Evolutionary conservation across 1,284 basidiomycete genomes (phyloP).

Genomic region (Leccinum glutinopallens): DNA sequence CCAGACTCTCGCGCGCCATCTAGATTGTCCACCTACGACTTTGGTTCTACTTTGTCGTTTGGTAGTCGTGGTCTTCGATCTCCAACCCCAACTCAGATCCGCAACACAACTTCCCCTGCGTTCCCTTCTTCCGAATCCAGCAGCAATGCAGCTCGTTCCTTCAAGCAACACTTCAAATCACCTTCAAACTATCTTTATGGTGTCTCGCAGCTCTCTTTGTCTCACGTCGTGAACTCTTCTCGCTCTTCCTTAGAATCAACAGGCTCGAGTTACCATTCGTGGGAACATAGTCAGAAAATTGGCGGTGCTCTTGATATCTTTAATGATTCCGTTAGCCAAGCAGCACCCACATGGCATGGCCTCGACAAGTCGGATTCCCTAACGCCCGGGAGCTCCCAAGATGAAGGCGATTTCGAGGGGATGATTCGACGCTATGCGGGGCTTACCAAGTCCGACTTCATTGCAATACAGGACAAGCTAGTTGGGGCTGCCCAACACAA

Average conservation of each 20-base stretch:
- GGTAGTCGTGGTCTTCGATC: conserved; percentile 41
- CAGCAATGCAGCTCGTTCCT: conserved; percentile 47
- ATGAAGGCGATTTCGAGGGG: conserved; percentile 66
- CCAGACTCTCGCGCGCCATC: too few species aligned
- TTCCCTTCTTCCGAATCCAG: conserved; percentile 40
- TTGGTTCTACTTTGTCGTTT: too few species aligned
- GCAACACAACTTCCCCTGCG: conserved; percentile 55
- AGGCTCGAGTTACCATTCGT: conserved; percentile 83
- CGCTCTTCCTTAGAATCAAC: conserved; percentile 74
- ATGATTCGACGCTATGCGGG: conserved; percentile 64
- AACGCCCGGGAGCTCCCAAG: conserved; percentile 49
- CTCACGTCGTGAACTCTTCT: conserved; percentile 71
- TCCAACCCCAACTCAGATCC: conserved; percentile 63
- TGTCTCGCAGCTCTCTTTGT: conserved; percentile 59
- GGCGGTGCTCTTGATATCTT: conserved; percentile 57
- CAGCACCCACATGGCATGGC: conserved; percentile 63
- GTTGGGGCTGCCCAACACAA: conserved; percentile 61
- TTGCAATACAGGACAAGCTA: conserved; percentile 71
- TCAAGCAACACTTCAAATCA: conserved; percentile 51
- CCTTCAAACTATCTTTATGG: conserved; percentile 54
- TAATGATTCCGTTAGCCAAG: conserved; percentile 44
- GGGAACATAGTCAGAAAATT: conserved; percentile 59
- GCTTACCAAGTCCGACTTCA: conserved; percentile 67
- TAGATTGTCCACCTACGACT: too few species aligned
- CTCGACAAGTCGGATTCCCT: conserved; percentile 52